Conservation (phyloP, 305 asterid genomes). For the Solanum hybrid region DNA sequence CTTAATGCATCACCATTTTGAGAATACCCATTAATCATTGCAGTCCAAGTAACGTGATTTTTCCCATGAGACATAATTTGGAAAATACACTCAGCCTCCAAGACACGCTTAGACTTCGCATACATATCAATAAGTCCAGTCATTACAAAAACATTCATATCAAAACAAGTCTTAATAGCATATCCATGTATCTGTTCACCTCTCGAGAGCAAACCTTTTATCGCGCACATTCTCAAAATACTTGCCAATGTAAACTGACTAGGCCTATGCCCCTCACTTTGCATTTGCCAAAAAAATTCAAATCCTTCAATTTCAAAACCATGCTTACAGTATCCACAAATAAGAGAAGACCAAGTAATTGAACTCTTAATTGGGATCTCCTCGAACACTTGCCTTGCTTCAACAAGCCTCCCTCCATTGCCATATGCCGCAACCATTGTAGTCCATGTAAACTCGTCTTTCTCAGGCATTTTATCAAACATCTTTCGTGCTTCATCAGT, state of each 20-base stretch:
- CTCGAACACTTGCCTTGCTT: conserved; percentile 48
- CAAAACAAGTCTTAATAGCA: conserved; percentile 44
- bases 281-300: conserved; percentile 54
- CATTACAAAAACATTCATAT: conserved; percentile 44
- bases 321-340: conserved; percentile 66
- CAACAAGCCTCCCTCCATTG: conserved; percentile 42
- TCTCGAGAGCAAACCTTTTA: conserved; percentile 42
- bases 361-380: conserved; percentile 39
- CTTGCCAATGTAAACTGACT: conserved; percentile 59
- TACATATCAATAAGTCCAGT: conserved; percentile 80
- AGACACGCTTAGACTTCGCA: conserved; percentile 42
- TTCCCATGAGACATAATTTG: conserved; percentile 37
- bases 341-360: conserved; percentile 67
- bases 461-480: conserved; percentile 63
- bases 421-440: conserved; percentile 62
- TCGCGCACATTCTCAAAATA: conserved; percentile 65
- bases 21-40: conserved; percentile 73
- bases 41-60: conserved; percentile 92
- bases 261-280: conserved; percentile 41
- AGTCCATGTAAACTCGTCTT: conserved; percentile 67
- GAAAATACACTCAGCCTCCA: conserved; percentile 59
- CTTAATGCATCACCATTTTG: conserved; percentile 37
- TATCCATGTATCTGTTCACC: conserved; percentile 66
- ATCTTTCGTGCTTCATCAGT: conserved; percentile 46
- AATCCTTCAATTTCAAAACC: conserved; percentile 55